Conservation (phyloP, 768 basidiomycete species). For the Pisolithus albus region DNA sequence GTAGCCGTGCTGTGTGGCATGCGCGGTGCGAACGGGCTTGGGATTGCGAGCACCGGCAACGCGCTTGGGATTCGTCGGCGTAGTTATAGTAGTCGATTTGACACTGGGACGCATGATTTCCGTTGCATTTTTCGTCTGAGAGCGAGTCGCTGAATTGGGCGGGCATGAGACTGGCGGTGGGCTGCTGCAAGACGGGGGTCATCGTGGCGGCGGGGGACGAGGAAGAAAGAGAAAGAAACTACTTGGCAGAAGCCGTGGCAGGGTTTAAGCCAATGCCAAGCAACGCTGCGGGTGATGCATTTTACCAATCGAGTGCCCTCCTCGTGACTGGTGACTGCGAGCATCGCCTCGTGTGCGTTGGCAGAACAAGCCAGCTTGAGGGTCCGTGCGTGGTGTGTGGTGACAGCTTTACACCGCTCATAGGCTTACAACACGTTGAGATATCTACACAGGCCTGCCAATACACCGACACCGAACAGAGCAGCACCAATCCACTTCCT, state of each 20-base stretch:
- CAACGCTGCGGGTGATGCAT: no score
- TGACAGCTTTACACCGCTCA: no score
- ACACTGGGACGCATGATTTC: neutral
- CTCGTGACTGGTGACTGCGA: no score
- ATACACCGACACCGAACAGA: slow-evolving; percentile 1
- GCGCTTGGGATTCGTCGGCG: slow-evolving; percentile 5
- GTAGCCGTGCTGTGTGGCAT: slow-evolving; percentile 27
- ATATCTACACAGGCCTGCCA: neutral
- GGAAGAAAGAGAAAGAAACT: neutral
- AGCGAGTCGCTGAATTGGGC: slow-evolving; percentile 3
- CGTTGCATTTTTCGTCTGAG: slow-evolving; percentile 9
- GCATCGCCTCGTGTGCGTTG: no score
- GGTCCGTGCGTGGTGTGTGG: no score
- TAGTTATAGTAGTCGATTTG: slow-evolving; percentile 22
- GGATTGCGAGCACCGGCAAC: slow-evolving; percentile 16
- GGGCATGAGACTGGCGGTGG: slow-evolving; percentile 19
- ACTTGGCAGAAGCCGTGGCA: neutral
- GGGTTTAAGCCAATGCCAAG: no score
- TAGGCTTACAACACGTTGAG: no score
- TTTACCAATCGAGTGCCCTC: no score
- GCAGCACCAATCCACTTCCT: slow-evolving; percentile 5
- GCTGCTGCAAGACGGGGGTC: slow-evolving; percentile 24
- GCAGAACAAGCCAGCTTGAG: no score
- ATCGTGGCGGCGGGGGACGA: slow-evolving; percentile 11
- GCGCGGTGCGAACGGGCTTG: slow-evolving; percentile 22